Percentiles rank a stretch among this genome's conserved stretches.
Conservation (phyloP, 306 rosid genomes). For the Sesbania bispinosa region DNA sequence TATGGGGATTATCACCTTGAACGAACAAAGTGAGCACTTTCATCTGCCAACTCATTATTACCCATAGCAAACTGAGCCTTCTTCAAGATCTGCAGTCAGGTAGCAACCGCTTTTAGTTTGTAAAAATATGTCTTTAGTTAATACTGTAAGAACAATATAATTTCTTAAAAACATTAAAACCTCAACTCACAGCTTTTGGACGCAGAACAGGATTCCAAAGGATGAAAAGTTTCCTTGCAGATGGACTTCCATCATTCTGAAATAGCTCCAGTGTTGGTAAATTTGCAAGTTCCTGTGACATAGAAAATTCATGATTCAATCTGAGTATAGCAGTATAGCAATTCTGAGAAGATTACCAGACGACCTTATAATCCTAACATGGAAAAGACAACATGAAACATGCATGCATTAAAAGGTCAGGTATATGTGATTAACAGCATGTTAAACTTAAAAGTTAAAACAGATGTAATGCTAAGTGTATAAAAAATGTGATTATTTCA, state of each 20-base stretch:
- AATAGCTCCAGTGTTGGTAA: constrained; percentile 66
- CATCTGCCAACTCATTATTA: constrained; percentile 34
- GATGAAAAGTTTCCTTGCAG: constrained; percentile 76
- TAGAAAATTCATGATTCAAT: constrained; percentile 12
- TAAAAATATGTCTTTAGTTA: constrained; percentile 17
- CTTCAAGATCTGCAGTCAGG: constrained; percentile 40
- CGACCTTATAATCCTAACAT: not conserved
- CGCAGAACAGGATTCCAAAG: constrained; percentile 74
- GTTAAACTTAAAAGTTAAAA: no score
- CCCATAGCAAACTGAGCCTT: constrained; percentile 15
- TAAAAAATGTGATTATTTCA: no score
- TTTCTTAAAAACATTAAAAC: constrained; percentile 20
- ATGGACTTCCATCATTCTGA: constrained; percentile 94
- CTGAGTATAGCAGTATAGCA: not conserved
- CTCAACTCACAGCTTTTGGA: constrained; percentile 41
- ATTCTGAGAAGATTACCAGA: not conserved
- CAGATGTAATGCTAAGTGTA: no score
- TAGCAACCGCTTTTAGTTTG: constrained; percentile 13
- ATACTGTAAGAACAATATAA: not conserved
- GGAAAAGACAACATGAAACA: constrained; percentile 4
- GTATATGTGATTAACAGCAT: not conserved
- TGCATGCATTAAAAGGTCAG: not conserved
- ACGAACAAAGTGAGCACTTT: constrained; percentile 40
- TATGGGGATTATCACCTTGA: constrained; percentile 51
- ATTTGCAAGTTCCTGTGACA: constrained; percentile 87